Percentiles rank a stretch among this genome's conserved stretches.
phyloP scores from a whole-genome alignment of 306 rosid species.

The Glycine latifolia region DNA sequence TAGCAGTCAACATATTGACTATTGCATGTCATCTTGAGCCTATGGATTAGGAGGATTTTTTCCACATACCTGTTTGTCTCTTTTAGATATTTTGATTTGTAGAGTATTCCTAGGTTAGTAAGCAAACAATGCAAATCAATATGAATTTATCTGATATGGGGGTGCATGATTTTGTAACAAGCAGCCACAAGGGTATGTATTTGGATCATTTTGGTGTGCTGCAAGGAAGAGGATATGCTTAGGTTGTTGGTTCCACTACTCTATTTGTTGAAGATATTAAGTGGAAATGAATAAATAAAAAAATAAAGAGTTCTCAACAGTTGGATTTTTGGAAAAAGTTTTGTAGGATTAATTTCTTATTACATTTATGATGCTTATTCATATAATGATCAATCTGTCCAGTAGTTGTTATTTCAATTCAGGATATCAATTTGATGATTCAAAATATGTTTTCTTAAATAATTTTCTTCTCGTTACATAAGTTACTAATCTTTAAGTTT shows the following conservation, averaged over 20 bases:
- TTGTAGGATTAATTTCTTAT: background rate
- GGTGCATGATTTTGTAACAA: slow-evolving; percentile 18
- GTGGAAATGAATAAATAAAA: background rate
- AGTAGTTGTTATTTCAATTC: slow-evolving; percentile 10
- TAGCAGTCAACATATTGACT: background rate
- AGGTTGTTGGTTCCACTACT: background rate
- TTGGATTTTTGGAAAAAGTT: background rate
- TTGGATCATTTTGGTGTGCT: too few relatives aligned
- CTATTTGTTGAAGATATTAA: background rate
- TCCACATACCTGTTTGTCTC: background rate
- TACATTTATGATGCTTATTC: background rate
- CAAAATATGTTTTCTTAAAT: background rate
- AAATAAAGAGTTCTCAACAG: background rate
- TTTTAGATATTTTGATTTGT: slow-evolving; percentile 18
- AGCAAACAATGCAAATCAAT: slow-evolving; percentile 12
- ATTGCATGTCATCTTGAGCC: slow-evolving; percentile 11
- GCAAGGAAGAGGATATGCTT: slow-evolving; percentile 19
- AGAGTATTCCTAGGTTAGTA: slow-evolving; percentile 25
- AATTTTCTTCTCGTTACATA: too few relatives aligned
- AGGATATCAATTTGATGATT: slow-evolving; percentile 22
- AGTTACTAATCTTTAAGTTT: slow-evolving; percentile 19
- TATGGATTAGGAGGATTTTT: background rate
- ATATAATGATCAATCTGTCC: background rate
- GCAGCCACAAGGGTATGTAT: too few relatives aligned
- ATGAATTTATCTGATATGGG: slow-evolving; percentile 14